Conservation (phyloP, 768 basidiomycete genomes). For the Calvatia gigantea region DNA sequence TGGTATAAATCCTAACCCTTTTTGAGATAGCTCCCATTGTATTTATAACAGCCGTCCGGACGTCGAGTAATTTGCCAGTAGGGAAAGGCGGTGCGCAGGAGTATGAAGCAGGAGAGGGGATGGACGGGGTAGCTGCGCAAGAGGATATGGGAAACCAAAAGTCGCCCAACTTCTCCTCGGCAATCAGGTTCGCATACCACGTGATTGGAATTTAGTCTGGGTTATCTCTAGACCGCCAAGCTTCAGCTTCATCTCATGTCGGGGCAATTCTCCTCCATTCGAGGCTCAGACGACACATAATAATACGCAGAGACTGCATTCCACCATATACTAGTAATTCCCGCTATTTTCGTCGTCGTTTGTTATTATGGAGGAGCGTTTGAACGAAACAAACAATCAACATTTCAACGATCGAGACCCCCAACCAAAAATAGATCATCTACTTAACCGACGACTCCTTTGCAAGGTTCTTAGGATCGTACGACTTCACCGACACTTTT, state of each 20-base stretch:
- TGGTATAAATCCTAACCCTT: slow-evolving; percentile 69
- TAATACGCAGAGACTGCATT: too few relatives aligned
- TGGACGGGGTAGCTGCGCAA: neutral
- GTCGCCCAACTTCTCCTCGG: neutral
- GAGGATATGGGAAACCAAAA: slow-evolving; percentile 2
- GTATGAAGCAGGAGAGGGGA: too few relatives aligned
- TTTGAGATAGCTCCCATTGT: slow-evolving; percentile 47
- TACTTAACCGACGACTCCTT: neutral
- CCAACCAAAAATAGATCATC: neutral
- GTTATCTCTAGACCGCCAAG: too few relatives aligned
- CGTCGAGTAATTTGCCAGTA: too few relatives aligned
- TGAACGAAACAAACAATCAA: neutral
- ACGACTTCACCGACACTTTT: slow-evolving; percentile 37
- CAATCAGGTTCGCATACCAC: slow-evolving; percentile 12
- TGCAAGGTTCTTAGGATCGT: neutral
- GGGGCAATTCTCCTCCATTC: too few relatives aligned
- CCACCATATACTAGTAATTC: too few relatives aligned
- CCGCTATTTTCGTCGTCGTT: neutral
- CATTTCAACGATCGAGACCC: neutral
- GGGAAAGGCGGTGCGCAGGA: too few relatives aligned
- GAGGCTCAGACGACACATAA: too few relatives aligned
- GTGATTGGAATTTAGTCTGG: too few relatives aligned
- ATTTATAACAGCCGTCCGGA: neutral
- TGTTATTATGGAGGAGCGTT: neutral
- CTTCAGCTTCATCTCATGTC: too few relatives aligned